phyloP scores from a whole-genome alignment of 345 rosid genomes.

The Combretum micranthum region DNA sequence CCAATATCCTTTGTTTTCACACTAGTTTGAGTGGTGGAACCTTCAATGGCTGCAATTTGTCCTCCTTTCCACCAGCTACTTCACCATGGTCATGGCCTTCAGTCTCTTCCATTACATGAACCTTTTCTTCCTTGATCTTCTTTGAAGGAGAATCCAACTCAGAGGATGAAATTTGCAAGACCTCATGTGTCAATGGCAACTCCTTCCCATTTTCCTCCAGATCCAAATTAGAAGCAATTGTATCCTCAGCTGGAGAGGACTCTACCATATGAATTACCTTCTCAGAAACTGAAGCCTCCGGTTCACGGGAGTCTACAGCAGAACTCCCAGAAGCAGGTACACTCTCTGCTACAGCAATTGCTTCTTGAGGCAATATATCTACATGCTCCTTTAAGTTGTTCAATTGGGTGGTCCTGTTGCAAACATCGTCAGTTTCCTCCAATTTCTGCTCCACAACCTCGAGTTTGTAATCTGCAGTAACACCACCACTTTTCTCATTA shows the following conservation, averaged over 20 bases:
- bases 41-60: neutral
- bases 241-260: constrained; percentile 12
- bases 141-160: constrained; percentile 8
- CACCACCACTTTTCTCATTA: constrained; percentile 41
- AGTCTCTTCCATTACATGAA: too few relatives aligned
- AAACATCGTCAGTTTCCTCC: constrained; percentile 16
- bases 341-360: constrained; percentile 23
- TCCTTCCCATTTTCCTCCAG: constrained; percentile 29
- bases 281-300: constrained; percentile 20
- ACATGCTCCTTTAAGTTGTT: constrained; percentile 14
- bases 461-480: constrained; percentile 56
- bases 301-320: constrained; percentile 13
- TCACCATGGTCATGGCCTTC: too few relatives aligned
- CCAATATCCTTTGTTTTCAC: constrained; percentile 22
- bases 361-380: constrained; percentile 22
- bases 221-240: constrained; percentile 26
- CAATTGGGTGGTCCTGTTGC: constrained; percentile 7
- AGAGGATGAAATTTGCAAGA: constrained; percentile 1
- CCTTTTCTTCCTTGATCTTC: constrained; percentile 10
- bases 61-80: too few relatives aligned
- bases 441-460: constrained; percentile 26
- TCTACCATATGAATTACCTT: constrained; percentile 15
- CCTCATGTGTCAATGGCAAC: constrained; percentile 4
- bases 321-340: constrained; percentile 5
- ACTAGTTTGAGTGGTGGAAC: constrained; percentile 23